Evolutionary conservation across 805 yeast species (phyloP).

Genomic region (Yarrowia alimentaria): DNA sequence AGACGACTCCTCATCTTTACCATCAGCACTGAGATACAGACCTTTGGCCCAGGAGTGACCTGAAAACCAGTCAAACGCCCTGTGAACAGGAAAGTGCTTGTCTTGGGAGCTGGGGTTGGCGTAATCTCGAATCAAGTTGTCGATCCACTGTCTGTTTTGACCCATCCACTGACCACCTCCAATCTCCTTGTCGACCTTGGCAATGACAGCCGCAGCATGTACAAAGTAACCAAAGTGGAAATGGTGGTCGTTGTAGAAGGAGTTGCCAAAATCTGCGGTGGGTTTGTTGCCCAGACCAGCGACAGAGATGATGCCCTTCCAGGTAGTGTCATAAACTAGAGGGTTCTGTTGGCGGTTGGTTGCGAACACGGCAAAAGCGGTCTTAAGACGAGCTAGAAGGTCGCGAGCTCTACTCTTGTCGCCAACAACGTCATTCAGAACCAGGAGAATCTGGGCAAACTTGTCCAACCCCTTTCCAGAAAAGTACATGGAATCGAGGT

Average conservation of each 20-base stretch:
- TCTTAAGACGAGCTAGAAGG: conserved; percentile 55
- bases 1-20: conserved; percentile 68
- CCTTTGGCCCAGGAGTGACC: conserved; percentile 82
- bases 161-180: conserved; percentile 53
- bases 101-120: conserved; percentile 60
- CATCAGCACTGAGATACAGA: conserved; percentile 58
- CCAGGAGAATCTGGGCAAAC: conserved; percentile 74
- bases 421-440: conserved; percentile 58
- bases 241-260: conserved; percentile 81
- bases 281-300: conserved; percentile 50
- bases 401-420: conserved; percentile 50
- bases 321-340: conserved; percentile 65
- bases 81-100: conserved; percentile 57
- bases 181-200: conserved; percentile 53
- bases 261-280: conserved; percentile 69
- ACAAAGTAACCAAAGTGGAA: conserved; percentile 83
- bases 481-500: conserved; percentile 79
- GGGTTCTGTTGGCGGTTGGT: conserved; percentile 63
- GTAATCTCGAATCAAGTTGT: conserved; percentile 61
- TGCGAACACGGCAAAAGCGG: conserved; percentile 64
- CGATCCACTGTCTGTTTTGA: conserved; percentile 55
- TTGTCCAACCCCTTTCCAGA: conserved; percentile 80
- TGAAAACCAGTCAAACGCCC: conserved; percentile 67
- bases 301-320: conserved; percentile 75
- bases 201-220: conserved; percentile 79